Evolutionary conservation across 2,329 filamentous ascomycete genomes (phyloP).

Genomic region (Pleoardoris graminearum): DNA sequence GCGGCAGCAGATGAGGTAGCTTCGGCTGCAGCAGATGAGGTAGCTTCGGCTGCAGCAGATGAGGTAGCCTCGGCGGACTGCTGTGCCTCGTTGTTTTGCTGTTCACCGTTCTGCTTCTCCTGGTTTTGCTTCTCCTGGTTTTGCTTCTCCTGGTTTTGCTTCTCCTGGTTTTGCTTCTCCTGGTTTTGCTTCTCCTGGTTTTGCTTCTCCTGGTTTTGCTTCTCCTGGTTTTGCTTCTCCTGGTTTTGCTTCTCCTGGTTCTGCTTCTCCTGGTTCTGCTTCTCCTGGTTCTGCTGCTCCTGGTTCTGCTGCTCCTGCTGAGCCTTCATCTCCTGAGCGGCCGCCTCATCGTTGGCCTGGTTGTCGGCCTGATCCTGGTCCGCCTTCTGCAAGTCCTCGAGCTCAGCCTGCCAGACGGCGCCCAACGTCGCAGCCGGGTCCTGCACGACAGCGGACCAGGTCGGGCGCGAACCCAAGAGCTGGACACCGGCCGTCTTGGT

Average conservation of each 20-base stretch:
- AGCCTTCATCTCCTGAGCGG: slow-evolving; percentile 23
- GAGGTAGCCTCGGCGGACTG: not conserved
- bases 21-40: not conserved
- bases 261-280: too few species aligned
- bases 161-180: too few species aligned
- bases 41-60: not conserved
- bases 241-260: too few species aligned
- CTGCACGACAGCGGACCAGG: slow-evolving; percentile 29
- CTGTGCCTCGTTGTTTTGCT: slow-evolving; percentile 6
- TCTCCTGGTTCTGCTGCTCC: slow-evolving; percentile 11
- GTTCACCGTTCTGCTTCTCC: slow-evolving; percentile 9
- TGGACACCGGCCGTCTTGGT: slow-evolving; percentile 31
- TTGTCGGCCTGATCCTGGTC: slow-evolving; percentile 29
- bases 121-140: too few species aligned
- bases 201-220: too few species aligned
- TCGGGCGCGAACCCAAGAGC: slow-evolving; percentile 33
- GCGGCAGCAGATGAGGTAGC: not conserved
- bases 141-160: too few species aligned
- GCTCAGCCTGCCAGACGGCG: slow-evolving; percentile 29
- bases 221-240: too few species aligned
- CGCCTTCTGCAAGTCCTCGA: slow-evolving; percentile 30
- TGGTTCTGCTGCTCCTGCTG: slow-evolving; percentile 8
- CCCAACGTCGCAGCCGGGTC: slow-evolving; percentile 36
- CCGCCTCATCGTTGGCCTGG: slow-evolving; percentile 26
- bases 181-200: too few species aligned